Base-by-base conservation (phyloP, 2,329 filamentous ascomycete genomes). In the Penicillium sp. region DNA sequence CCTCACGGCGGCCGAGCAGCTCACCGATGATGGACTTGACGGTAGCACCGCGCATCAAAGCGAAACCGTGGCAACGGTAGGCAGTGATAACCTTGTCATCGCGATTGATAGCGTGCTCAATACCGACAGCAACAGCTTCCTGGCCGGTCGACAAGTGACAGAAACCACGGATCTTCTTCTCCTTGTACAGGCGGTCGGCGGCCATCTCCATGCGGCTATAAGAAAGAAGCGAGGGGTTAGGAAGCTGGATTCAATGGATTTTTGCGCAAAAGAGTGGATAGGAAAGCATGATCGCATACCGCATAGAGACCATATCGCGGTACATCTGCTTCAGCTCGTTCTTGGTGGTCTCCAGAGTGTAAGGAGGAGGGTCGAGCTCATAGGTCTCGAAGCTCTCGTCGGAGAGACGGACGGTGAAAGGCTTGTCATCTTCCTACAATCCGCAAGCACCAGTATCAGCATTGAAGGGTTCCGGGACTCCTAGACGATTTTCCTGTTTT, bases 141-240 rank as follows among this genome's bases (percentile, higher is more conserved):
- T 99, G 95, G 66, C 95, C 95, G 62, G 91, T 96, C 61, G 95
- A 98, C 81, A 99, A 83, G 83, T 99, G 95, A 84, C 95, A 99
- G 90, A 99, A 99, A 83, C 95, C 95, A 74, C 95, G 91, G 74
- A 99, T 98, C 87, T 99, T 98, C 90, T 99, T 99, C 85, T 98
- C 95, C 86, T 99, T 99, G 91, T 99, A 99, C 75, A 99, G 85
- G 78, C 94, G 88, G 79, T 99, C 95, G 83, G 95, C 93, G 70
- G 94, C 93, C 94, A 99, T 97, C 83, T 99, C 95, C 95, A 99
- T 97, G 80, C 96, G 95, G 83, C 93, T 97, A 72, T 58, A 65
- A 56, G 25, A n/a, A 45, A 63, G 38, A 55, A 57, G 46, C 42
- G 37, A 61, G 22, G 45, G 28, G 58, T 61, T 63, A 65, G 63